Evolutionary conservation across 1,284 basidiomycete species (phyloP), one percentile per base, ranked within the genome.

Genomic region (Apiotrichum akiyoshidainum): DNA sequence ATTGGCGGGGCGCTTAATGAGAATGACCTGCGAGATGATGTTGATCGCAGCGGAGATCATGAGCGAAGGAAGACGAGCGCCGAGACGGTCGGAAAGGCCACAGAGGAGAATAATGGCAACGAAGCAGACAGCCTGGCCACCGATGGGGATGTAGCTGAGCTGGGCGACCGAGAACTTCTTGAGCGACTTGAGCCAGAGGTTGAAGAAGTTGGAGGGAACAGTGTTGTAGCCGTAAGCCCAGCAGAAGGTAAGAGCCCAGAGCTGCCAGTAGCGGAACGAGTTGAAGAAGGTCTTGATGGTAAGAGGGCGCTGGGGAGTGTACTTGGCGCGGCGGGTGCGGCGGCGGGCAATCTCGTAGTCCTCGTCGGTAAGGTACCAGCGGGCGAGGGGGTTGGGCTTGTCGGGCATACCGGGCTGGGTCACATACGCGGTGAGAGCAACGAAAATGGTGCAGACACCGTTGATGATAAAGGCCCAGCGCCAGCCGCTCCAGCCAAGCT

Each of bases 331-430:
- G 8, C 51, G 51, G 47, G 55, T 60, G 10, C 66, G 49, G 35
- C 52, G 49, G 16, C 53, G 59, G 10, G 65, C 66, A 31, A 59
- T 61, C 47, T 56, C 65, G 46, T 57, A 54, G 54, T 69, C 58
- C 16, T 55, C 34, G 8, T 54, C 52, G 22, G 52, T 50, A 17
- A 68, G 55, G 63, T 65, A 63, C 55, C 58, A 69, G 48, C 51
- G 57, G 1, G 61, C 57, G 52, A 55, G 56, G 5, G 61, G 63
- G 47, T 68, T 68, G 19, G 64, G 65, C 51, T 60, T 65, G 51
- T 67, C 65, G 34, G 65, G 65, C 39, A 67, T 55, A 55, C 80
- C 80, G 21, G 81, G 82, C 73, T 82, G 81, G 42, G 59, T 41
- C 50, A 65, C 52, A 7, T 60, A 54, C 9, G 60, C 63, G 40